Evolutionary conservation across 495 filamentous ascomycete genomes (phyloP).

Genomic region (Talaromyces proteolyticus): DNA sequence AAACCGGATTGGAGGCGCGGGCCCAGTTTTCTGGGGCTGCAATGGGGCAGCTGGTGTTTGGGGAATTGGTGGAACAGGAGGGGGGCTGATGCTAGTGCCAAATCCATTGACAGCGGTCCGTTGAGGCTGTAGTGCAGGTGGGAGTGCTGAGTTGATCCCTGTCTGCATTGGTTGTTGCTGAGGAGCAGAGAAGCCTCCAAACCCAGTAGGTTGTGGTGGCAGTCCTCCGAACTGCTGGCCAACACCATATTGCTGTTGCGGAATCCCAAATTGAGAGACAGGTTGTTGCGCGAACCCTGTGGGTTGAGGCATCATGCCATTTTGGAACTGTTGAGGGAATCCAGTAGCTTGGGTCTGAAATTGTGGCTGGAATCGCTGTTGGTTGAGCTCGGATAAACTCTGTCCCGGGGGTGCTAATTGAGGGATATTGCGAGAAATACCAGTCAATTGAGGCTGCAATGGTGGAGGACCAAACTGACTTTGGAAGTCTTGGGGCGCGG

Average conservation of each 20-base stretch:
- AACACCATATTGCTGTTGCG: conserved; percentile 41
- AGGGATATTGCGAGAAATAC: conserved; percentile 44
- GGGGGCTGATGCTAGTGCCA: conserved; percentile 31
- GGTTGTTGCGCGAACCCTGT: conserved; percentile 46
- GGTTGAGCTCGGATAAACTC: conserved; percentile 64
- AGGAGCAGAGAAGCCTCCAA: conserved; percentile 34
- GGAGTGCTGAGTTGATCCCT: conserved; percentile 37
- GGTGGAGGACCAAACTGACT: conserved; percentile 67
- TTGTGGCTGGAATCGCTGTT: conserved; percentile 51
- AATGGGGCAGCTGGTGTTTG: conserved; percentile 54
- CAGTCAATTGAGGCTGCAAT: conserved; percentile 83
- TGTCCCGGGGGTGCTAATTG: conserved; percentile 68
- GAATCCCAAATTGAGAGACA: conserved; percentile 42
- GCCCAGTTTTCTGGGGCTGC: conserved; percentile 85
- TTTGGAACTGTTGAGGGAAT: conserved; percentile 49
- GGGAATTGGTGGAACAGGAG: conserved; percentile 34
- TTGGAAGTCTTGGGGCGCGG: conserved; percentile 80
- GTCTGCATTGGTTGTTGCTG: conserved; percentile 16
- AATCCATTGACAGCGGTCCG: conserved; percentile 56
- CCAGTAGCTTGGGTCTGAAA: conserved; percentile 50
- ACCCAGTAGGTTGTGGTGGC: conserved; percentile 63
- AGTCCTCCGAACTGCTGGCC: conserved; percentile 55
- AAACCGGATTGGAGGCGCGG: conserved; percentile 85
- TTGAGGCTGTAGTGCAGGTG: conserved; percentile 37
- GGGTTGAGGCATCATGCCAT: conserved; percentile 43